Conservation (phyloP, 345 rosid genomes). For the Populus nigra region DNA sequence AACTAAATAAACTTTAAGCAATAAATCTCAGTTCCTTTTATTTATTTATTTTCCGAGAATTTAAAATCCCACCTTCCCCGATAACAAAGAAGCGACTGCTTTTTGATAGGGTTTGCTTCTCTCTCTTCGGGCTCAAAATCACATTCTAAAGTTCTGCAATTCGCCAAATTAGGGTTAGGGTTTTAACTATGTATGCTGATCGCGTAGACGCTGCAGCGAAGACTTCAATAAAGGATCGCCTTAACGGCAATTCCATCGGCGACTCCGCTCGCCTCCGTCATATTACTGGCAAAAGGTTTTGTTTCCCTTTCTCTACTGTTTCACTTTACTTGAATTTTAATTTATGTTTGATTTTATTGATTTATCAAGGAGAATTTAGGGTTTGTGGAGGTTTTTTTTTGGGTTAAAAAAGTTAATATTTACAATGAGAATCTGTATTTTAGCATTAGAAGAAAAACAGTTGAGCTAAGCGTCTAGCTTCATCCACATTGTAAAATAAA, state of each 20-base stretch:
- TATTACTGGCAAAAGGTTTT: conserved; percentile 81
- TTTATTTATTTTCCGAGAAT: not conserved
- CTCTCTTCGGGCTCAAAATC: not conserved
- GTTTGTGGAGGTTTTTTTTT: not conserved
- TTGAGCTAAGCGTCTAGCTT: not conserved
- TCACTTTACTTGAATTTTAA: not conserved
- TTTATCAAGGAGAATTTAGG: not conserved
- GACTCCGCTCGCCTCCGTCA: conserved; percentile 53
- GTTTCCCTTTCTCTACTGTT: not conserved
- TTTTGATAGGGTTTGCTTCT: not conserved
- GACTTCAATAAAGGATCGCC: conserved; percentile 68
- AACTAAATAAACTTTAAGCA: too few species aligned
- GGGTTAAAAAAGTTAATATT: not conserved
- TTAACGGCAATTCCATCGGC: conserved; percentile 53
- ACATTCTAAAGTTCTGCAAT: too few species aligned
- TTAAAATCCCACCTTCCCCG: not conserved
- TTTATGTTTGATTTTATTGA: not conserved
- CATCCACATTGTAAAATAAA: not conserved
- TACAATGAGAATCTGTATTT: not conserved
- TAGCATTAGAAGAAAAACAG: not conserved
- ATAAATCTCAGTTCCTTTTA: too few species aligned
- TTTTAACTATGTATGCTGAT: conserved; percentile 85
- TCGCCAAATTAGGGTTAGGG: conserved; percentile 40
- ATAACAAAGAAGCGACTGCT: too few species aligned
- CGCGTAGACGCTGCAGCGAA: conserved; percentile 63